Evolutionary conservation across 2,329 filamentous ascomycete genomes (phyloP), one percentile per base, ranked within the genome.

Genomic region (Mycosphaerelloides madeirae): DNA sequence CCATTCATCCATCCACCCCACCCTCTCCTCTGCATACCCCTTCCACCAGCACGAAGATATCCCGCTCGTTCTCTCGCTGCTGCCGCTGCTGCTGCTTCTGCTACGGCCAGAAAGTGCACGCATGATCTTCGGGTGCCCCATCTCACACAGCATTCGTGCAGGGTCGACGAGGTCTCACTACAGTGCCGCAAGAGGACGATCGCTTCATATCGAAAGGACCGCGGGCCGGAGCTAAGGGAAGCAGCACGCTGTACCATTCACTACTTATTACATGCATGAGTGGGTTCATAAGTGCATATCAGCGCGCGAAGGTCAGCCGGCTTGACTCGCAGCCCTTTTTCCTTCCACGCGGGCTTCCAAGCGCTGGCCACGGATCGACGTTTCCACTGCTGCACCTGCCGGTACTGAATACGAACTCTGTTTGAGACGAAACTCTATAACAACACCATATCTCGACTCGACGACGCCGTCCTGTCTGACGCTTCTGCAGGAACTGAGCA

Each of bases 61-160:
- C 35, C 45, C 41, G 31, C 48, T 54, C 42, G 31, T 50, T 54
- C 42, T 48, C 46, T 5, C 22, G 22, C 22, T 25, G 22, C 22
- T 25, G n/a, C n/a, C n/a, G n/a, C n/a, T n/a, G n/a, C 22, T 25
- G 22, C 9, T 25, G 6, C 22, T 9, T 6, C 22, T 25, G 22
- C 5, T 25, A 25, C 22, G 48, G 47, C 37, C 43, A 37, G 43
- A 46, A 29, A 37, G 19, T 42, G 38, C 48, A 48, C 50, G 48
- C 51, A 49, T 52, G 40, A 52, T 46, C 52, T 37, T 48, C 43
- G 44, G 45, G 37, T 38, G 43, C 44, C 39, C 48, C 44, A 45
- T 49, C 46, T 45, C 34, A 41, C 52, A 49, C 52, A 37, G 37
- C 49, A 46, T 50, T 49, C 43, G 42, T 40, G 31, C 42, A 40